Conservation (phyloP, 371 early-diverging fungal genomes). For the Mucor lusitanicus region DNA sequence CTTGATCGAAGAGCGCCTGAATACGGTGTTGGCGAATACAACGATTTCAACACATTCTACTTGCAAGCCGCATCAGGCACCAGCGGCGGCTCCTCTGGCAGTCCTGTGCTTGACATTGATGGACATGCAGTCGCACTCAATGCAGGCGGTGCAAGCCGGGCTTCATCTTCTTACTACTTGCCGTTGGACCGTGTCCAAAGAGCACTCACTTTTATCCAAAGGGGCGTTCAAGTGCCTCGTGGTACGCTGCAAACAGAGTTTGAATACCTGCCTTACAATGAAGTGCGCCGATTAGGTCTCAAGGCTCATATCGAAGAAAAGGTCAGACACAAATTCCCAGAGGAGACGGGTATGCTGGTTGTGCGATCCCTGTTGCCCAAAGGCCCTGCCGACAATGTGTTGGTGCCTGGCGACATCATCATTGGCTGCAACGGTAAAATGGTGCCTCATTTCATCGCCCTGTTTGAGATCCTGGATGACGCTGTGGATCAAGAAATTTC, state of each 20-base stretch:
- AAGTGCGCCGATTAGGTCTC: constrained; percentile 64
- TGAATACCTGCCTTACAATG: constrained; percentile 66
- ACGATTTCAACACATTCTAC: constrained; percentile 74
- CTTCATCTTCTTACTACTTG: constrained; percentile 64
- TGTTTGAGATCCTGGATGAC: constrained; percentile 70
- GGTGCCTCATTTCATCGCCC: constrained; percentile 70
- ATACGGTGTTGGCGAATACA: constrained; percentile 61
- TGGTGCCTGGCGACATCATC: constrained; percentile 80
- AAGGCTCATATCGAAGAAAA: constrained; percentile 59
- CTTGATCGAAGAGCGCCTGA: constrained; percentile 63
- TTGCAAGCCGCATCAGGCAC: constrained; percentile 72
- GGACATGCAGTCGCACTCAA: constrained; percentile 74
- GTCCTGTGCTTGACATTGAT: constrained; percentile 70
- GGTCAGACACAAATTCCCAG: constrained; percentile 62
- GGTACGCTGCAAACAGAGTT: constrained; percentile 83
- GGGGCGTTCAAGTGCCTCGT: constrained; percentile 63
- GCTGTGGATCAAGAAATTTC: constrained; percentile 60
- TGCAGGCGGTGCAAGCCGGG: constrained; percentile 65
- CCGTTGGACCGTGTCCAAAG: constrained; percentile 41
- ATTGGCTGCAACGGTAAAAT: constrained; percentile 63
- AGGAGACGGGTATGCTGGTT: constrained; percentile 72
- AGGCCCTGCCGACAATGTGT: constrained; percentile 66
- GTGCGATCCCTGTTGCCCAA: constrained; percentile 70
- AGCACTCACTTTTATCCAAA: constrained; percentile 61
- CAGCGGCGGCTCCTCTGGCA: constrained; percentile 48